Evolutionary conservation across 257 asterid genomes (phyloP).

Genomic region (Parsonsia alboflavescens): DNA sequence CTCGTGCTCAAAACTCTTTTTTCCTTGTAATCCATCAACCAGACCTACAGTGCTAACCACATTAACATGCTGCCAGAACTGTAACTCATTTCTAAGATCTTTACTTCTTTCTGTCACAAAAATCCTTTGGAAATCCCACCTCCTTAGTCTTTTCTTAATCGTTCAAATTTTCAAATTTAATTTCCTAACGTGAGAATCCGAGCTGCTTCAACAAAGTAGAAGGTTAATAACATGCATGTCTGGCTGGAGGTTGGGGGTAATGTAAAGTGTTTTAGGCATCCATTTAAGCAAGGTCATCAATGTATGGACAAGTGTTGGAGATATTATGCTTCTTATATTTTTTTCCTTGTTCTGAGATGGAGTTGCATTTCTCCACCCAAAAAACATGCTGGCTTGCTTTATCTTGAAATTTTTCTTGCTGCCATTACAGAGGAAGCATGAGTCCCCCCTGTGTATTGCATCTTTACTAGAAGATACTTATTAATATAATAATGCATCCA

Average conservation of each 20-base stretch:
- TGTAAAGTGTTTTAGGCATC: not conserved
- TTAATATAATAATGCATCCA: not conserved
- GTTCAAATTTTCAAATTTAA: not conserved
- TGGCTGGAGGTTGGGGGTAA: not conserved
- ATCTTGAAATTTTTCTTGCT: not conserved
- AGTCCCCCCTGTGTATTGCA: not conserved
- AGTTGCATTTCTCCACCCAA: not conserved
- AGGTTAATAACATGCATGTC: not conserved
- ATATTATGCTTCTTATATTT: not conserved
- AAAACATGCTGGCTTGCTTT: not conserved
- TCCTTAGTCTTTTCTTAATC: not conserved
- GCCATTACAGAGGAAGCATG: not conserved
- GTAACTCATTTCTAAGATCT: slow-evolving; percentile 2
- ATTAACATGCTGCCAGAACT: not conserved
- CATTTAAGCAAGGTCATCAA: not conserved
- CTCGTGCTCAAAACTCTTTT: not conserved
- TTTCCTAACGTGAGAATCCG: not conserved
- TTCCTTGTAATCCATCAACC: not conserved
- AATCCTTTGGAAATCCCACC: not conserved
- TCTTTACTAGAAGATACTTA: not conserved
- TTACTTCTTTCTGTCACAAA: not conserved
- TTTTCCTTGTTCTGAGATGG: not conserved
- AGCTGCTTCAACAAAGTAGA: too few relatives aligned
- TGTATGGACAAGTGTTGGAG: not conserved
- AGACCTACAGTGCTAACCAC: not conserved